phyloP scores from a whole-genome alignment of 768 basidiomycete genomes.

The Termitomyces titanicus region DNA sequence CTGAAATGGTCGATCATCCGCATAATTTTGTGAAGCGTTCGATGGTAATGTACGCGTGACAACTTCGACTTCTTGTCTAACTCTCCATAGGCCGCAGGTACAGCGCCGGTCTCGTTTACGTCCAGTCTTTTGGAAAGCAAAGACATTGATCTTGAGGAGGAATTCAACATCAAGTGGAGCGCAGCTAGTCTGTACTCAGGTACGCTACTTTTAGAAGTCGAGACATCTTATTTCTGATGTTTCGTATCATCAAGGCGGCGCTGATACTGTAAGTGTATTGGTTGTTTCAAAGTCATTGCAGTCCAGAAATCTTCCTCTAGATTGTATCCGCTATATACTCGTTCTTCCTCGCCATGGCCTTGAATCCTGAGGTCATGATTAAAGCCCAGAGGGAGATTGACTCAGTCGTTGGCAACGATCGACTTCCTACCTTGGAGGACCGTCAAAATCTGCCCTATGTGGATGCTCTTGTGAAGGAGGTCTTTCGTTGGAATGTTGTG shows the following conservation, averaged over 20 bases:
- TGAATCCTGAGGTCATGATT: slow-evolving; percentile 51
- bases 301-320: slow-evolving; percentile 27
- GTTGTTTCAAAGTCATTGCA: neutral
- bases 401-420: slow-evolving; percentile 51
- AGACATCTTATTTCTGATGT: neutral
- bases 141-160: slow-evolving; percentile 48
- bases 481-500: slow-evolving; percentile 48
- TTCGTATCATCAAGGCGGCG: slow-evolving; percentile 39
- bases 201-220: slow-evolving; percentile 13
- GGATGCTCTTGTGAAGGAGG: slow-evolving; percentile 59
- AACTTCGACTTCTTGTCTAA: slow-evolving; percentile 5
- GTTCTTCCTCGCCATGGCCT: slow-evolving; percentile 59
- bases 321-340: slow-evolving; percentile 60
- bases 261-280: slow-evolving; percentile 45
- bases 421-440: slow-evolving; percentile 59
- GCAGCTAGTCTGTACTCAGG: slow-evolving; percentile 55
- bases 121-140: slow-evolving; percentile 54
- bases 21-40: slow-evolving; percentile 59
- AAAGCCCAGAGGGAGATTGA: slow-evolving; percentile 67
- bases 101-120: slow-evolving; percentile 53
- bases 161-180: slow-evolving; percentile 65
- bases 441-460: slow-evolving; percentile 55
- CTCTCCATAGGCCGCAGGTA: slow-evolving; percentile 49
- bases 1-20: slow-evolving; percentile 54
- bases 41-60: slow-evolving; percentile 35